These are phyloP conservation scores for Urtica urens DNA, from an alignment of 306 rosid species.

Conservation along the genomic window DNA sequence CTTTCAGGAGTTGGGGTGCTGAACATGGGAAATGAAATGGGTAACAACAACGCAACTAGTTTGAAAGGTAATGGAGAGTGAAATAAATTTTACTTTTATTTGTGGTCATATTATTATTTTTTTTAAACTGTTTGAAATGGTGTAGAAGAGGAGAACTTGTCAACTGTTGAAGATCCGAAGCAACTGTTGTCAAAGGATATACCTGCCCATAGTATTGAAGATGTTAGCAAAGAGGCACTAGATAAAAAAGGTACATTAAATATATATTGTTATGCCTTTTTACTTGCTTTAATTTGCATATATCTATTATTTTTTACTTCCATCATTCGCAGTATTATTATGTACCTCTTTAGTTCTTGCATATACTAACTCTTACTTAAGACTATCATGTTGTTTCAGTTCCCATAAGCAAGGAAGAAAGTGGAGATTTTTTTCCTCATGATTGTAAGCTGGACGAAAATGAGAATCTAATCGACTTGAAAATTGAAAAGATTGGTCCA, in stretches of 20 bases:
- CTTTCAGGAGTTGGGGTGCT: slow-evolving; percentile 43
- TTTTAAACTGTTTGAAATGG: background rate
- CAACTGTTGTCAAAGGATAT: background rate
- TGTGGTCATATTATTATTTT: background rate
- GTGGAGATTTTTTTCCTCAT: slow-evolving; percentile 16
- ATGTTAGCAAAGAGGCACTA: slow-evolving; percentile 6
- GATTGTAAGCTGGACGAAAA: slow-evolving; percentile 14
- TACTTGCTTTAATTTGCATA: background rate
- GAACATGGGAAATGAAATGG: slow-evolving; percentile 90
- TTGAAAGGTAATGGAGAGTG: slow-evolving; percentile 43
- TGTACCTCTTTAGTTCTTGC: no score
- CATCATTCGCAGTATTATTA: no score
- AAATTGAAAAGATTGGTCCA: slow-evolving; percentile 14
- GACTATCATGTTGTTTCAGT: slow-evolving; percentile 10
- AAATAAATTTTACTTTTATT: background rate
- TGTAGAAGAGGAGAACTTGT: slow-evolving; percentile 48
- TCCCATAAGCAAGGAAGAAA: slow-evolving; percentile 24
- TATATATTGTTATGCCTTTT: background rate
- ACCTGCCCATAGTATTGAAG: slow-evolving; percentile 6
- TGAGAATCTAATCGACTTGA: slow-evolving; percentile 15
- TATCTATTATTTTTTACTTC: no score
- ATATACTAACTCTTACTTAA: background rate
- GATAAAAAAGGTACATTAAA: slow-evolving; percentile 24
- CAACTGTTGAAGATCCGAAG: slow-evolving; percentile 28
- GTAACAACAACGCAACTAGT: slow-evolving; percentile 52